These are phyloP conservation scores for Papiliotrema fonsecae DNA, from an alignment of 1,284 basidiomycete species.

Conservation along the genomic window DNA sequence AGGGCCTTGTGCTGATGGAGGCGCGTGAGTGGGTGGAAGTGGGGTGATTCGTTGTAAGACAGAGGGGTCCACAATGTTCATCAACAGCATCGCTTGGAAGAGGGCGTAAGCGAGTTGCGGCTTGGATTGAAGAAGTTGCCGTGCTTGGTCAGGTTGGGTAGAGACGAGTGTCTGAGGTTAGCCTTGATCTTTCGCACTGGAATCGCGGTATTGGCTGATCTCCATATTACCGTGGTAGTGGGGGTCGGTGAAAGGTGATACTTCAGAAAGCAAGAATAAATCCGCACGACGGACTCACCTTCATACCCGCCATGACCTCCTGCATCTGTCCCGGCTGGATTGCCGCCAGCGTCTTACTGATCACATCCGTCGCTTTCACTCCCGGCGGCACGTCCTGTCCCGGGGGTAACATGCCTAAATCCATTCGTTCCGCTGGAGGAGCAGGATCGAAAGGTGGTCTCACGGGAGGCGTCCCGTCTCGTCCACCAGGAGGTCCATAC, in stretches of 20 bases:
- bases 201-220: neutral
- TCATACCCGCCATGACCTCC: conserved; percentile 96
- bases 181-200: neutral
- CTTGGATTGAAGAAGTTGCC: conserved; percentile 69
- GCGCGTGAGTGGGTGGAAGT: conserved; percentile 36
- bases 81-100: conserved; percentile 89
- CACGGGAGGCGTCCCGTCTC: neutral
- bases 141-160: conserved; percentile 84
- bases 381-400: conserved; percentile 75
- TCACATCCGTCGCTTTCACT: conserved; percentile 73
- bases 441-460: neutral
- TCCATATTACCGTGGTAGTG: no score
- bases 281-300: conserved; percentile 56
- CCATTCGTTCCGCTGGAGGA: conserved; percentile 7
- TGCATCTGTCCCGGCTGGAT: conserved; percentile 81
- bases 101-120: conserved; percentile 94
- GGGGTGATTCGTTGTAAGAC: conserved; percentile 56
- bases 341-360: conserved; percentile 78
- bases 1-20: neutral
- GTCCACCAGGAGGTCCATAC: conserved; percentile 4
- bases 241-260: neutral
- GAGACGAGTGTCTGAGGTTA: conserved; percentile 60
- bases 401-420: conserved; percentile 58
- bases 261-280: neutral
- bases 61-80: conserved; percentile 87